Evolutionary conservation across 345 rosid species (phyloP), one percentile per base, ranked within the genome.

Genomic region (Gossypium anomalum): DNA sequence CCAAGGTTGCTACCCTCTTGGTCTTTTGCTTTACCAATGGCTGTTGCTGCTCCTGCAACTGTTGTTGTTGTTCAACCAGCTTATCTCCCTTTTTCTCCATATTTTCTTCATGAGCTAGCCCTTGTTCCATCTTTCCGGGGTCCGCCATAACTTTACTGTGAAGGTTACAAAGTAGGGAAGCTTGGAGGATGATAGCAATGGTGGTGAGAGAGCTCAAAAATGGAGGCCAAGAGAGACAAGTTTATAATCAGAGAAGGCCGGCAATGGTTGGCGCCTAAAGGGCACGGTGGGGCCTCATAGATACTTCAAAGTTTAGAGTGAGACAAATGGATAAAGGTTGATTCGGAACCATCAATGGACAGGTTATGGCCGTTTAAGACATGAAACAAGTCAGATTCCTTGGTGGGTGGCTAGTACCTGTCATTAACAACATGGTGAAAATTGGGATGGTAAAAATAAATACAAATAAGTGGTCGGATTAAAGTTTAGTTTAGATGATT

Each of bases 1-100:
- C 91, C 76, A 85, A 70, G 73, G 87, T 84, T 1, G 85, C 89
- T 52, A 87, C 72, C 83, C 89, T 86, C 75, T 82, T 83, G 27
- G 76, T 80, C 83, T 78, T 85, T 60, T 71, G 83, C 80, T 76
- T 78, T 17, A 81, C 77, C 15, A 38, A 43, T 8, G 57, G 63
- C 2, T 66, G 68, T 71, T 75, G 60, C 75, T 66, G 65, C 76
- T 77, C 47, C 73, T 74, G 83, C 71, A 76, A 82, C 7, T 65
- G 67, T 73, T 71, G 47, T 71, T 76, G 82, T 19, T 71, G 77
- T 56, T 16, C 73, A 17, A 44, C 63, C 57, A 17, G 22, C 48
- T 16, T 72, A 34, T 25, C 75, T 4, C 7, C 34, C 44, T 9
- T 60, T 60, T 7, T 49, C 34, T 4, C 71, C 72, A 45, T 61